These are phyloP conservation scores for Astrothelium macrocarpum DNA, from an alignment of 495 filamentous ascomycete species.

Conservation along the genomic window DNA sequence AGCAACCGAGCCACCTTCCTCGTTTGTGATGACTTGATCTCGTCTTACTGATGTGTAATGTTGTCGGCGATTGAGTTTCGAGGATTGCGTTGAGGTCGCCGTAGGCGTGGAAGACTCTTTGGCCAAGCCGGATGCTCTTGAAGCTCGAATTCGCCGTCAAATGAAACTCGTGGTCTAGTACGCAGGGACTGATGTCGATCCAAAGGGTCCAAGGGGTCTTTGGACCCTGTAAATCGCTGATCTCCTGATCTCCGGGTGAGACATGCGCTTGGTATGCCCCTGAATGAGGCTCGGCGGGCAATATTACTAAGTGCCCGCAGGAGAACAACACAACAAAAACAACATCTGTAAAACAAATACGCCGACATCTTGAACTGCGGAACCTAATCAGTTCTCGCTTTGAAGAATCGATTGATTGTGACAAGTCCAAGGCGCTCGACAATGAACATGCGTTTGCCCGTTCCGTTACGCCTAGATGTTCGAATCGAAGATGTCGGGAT, in stretches of 20 bases:
- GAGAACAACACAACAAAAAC: not conserved
- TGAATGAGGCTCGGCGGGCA: not conserved
- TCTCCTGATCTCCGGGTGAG: not conserved
- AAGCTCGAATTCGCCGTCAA: not conserved
- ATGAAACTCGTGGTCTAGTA: not conserved
- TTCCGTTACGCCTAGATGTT: not conserved
- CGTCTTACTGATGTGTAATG: not conserved
- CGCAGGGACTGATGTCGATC: not conserved
- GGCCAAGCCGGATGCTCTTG: not conserved
- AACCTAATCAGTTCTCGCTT: not conserved
- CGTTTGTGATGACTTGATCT: not conserved
- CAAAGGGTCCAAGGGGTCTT: not conserved
- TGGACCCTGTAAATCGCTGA: not conserved
- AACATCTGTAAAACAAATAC: not conserved
- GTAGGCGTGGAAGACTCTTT: not conserved
- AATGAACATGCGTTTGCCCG: not conserved
- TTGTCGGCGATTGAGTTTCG: not conserved
- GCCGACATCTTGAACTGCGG: not conserved
- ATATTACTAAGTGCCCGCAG: no score
- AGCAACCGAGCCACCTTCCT: not conserved
- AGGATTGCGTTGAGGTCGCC: not conserved
- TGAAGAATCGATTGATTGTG: not conserved
- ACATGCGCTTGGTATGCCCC: not conserved
- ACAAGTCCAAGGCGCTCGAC: not conserved
- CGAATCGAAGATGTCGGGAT: not conserved